Percentiles rank a stretch among this genome's conserved stretches.
phyloP scores from a whole-genome alignment of 2,329 filamentous ascomycete species.

The Xylaria sp. region DNA sequence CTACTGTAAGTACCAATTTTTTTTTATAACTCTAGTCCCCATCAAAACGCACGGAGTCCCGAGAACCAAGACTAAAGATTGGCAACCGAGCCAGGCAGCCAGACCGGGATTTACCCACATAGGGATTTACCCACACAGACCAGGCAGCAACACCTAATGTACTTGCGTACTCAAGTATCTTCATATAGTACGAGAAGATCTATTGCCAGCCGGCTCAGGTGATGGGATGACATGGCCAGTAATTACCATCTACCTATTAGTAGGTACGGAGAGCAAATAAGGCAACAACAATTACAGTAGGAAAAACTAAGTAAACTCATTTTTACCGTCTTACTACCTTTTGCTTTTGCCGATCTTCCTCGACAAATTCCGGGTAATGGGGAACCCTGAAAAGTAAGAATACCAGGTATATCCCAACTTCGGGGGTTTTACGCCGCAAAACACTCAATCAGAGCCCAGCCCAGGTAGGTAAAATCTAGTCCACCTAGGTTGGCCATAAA shows the following conservation, averaged over 20 bases:
- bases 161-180: too few species aligned
- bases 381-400: not conserved
- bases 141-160: not conserved
- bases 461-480: too few species aligned
- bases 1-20: too few species aligned
- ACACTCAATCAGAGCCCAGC: not conserved
- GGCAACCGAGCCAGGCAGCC: not conserved
- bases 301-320: not conserved
- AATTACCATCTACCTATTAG: not conserved
- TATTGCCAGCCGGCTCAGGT: too few species aligned
- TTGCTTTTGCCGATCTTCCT: constrained; percentile 14
- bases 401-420: too few species aligned
- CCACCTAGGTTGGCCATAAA: too few species aligned
- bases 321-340: not conserved
- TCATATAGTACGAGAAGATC: too few species aligned
- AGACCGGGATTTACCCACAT: not conserved
- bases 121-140: not conserved
- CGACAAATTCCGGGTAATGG: not conserved
- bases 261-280: not conserved
- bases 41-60: not conserved
- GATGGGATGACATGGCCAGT: not conserved
- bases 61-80: not conserved
- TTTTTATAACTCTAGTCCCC: not conserved
- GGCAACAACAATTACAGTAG: not conserved
- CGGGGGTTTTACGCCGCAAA: not conserved